Evolutionary conservation across 768 basidiomycete genomes (phyloP), one percentile per base, ranked within the genome.

Genomic region (Lactifluus hygrophoroides): DNA sequence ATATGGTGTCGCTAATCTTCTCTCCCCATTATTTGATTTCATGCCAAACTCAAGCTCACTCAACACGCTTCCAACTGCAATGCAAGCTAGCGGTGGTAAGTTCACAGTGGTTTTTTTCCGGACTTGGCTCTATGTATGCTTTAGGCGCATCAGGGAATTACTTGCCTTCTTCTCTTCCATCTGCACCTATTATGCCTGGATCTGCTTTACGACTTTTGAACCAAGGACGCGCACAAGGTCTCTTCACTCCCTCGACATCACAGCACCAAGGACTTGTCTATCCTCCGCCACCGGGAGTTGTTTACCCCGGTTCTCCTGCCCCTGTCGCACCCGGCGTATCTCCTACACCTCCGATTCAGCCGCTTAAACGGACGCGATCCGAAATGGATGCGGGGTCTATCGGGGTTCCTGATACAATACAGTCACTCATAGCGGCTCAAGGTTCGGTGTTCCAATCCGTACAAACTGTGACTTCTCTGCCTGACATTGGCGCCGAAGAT

Each of bases 11-110:
- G 85, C 88, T 32, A 84, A 86, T 46, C 78, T 96, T 52, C 80
- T 99, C 57, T 78, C 85, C 1, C 93, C 94, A 2, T 78, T 99
- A 60, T 95, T 99, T 72, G 94, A 97, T 72, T 94, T 93, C 68
- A 84, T 87, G 17, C 94, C 93, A 2, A 82, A 80, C 64, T 80
- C 87, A 49, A 80, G 80, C 64, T 81, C 86, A 19, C 75, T 92
- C 54, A 74, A 80, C n/a, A 76, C 84, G 40, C 77, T 92, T 49
- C 86, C 89, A 9, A 54, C 68, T 34, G 66, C 69, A 49, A 57
- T 70, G 58, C 65, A 64, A 50, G 43, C 59, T 17, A 54, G 59
- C 32, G 49, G 57, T 63, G 63, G 64, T 45, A 51, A 50, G 49
- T 21, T 28, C 10, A 5, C n/a, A 21, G 1, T 23, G 21, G 42